Base-by-base conservation (phyloP, 768 basidiomycete species). In the Gautieria morchelliformis region DNA sequence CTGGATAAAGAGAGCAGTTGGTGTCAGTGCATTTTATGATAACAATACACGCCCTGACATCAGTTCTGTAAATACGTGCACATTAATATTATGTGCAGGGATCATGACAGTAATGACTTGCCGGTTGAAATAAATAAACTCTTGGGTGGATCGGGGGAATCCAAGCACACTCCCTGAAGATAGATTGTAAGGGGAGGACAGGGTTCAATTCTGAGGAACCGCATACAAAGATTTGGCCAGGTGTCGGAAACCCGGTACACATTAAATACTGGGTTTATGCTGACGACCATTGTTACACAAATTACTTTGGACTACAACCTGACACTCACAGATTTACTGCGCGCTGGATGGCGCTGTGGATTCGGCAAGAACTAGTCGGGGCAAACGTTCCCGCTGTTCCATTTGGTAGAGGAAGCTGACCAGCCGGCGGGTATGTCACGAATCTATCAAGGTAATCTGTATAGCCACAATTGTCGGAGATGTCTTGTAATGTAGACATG, bases 241-340 rank as follows among this genome's bases (percentile, higher is more conserved):
- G 78, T 79, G 61, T 82, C 80, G 12, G 78, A 76, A 8, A 82
- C 77, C 0, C 80, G 73, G 60, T 81, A 82, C 12, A 78, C 73
- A 62, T 81, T 71, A 54, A 82, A 82, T 1, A 73, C 80, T 4
- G 81, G 80, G 61, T 82, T 82, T 39, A 81, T 65, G 12, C 78
- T 80, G 52, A 39, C 40, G 49, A 53, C 33, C 45, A 24, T 52
- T 47, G 15, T 48, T 32, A 56, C 42, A 48, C 58, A n/a, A n/a
- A 30, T 22, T 9, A 33, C 20, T n/a, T 60, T 39, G 39, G 55
- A 37, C 10, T 48, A 49, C 44, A 22, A 44, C 22, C 35, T 41
- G 19, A 11, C 19, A 66, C 76, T 64, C 62, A 78, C 78, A 77
- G 61, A 44, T 71, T 71, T 51, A 82, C 67, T 15, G 76, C 77